A percentile compares a stretch with the other conserved stretches of the same genome.
Conservation (phyloP, 1,139 yeast genomes). For the Lodderomyces beijingensis region DNA sequence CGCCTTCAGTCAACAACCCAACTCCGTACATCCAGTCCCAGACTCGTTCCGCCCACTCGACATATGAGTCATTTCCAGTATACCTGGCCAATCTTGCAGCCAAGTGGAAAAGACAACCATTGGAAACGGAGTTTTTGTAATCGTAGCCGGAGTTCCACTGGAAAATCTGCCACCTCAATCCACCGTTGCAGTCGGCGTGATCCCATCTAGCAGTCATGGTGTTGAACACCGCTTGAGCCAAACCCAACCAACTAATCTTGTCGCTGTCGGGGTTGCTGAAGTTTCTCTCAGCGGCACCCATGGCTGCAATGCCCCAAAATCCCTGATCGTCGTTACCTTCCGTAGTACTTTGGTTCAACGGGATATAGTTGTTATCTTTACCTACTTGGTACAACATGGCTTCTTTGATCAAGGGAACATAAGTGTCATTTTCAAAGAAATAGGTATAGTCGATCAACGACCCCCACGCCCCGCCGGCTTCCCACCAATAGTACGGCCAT, state of each 20-base stretch:
- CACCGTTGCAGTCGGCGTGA: slow-evolving; percentile 67
- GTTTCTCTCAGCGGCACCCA: slow-evolving; percentile 81
- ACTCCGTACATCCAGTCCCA: slow-evolving; percentile 79
- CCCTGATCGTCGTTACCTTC: slow-evolving; percentile 95
- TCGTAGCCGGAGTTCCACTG: slow-evolving; percentile 93
- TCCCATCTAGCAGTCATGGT: slow-evolving; percentile 94
- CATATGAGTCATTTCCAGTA: slow-evolving; percentile 69
- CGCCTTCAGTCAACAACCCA: slow-evolving; percentile 48
- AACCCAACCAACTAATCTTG: slow-evolving; percentile 55
- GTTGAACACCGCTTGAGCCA: slow-evolving; percentile 80
- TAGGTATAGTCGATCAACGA: slow-evolving; percentile 64
- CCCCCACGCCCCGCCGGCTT: slow-evolving; percentile 88
- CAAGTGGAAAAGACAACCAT: slow-evolving; percentile 84
- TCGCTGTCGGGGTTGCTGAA: slow-evolving; percentile 56
- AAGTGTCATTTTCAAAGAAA: slow-evolving; percentile 61
- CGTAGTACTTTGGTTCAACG: slow-evolving; percentile 66
- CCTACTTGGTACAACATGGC: slow-evolving; percentile 69
- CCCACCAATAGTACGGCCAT: slow-evolving; percentile 90
- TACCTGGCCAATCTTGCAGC: slow-evolving; percentile 86
- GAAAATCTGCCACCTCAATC: slow-evolving; percentile 94
- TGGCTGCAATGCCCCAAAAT: slow-evolving; percentile 81
- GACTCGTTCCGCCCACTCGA: slow-evolving; percentile 72
- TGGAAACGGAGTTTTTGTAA: slow-evolving; percentile 85
- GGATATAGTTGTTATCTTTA: slow-evolving; percentile 62
- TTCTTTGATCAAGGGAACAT: slow-evolving; percentile 47